phyloP scores from a whole-genome alignment of 2,329 filamentous ascomycete genomes.

The Paecilomyces niveus region DNA sequence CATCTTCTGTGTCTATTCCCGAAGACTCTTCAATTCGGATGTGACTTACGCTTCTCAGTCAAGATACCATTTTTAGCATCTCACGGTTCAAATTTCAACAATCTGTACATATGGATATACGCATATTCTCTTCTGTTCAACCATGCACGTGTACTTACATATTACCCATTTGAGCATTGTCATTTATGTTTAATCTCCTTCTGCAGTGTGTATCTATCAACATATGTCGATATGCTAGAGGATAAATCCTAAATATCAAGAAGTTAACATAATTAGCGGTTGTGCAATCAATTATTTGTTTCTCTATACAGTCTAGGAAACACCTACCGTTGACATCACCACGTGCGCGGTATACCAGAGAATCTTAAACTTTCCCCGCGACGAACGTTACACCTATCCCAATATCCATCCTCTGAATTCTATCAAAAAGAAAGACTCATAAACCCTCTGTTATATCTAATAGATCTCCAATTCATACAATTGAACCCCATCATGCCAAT shows the following conservation, averaged over 20 bases:
- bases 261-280: background rate
- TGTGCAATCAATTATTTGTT: background rate
- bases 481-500: background rate
- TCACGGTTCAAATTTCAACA: background rate
- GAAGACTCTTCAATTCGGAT: background rate
- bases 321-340: background rate
- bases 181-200: too few species aligned
- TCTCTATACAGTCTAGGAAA: too few species aligned
- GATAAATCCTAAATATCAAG: too few species aligned
- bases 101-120: background rate
- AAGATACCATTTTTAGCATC: background rate
- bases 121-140: background rate
- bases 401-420: too few species aligned
- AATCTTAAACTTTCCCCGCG: background rate
- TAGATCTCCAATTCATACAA: too few species aligned
- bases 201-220: too few species aligned
- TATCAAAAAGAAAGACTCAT: too few species aligned
- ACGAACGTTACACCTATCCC: too few species aligned
- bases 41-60: background rate
- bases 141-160: background rate
- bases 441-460: too few species aligned
- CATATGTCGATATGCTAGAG: too few species aligned
- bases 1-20: too few species aligned
- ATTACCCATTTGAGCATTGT: background rate
- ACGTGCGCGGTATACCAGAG: too few species aligned